A percentile compares a stretch with the other conserved stretches of the same genome.
phyloP scores from a whole-genome alignment of 164 flowering plant species.

The Piper longum region DNA sequence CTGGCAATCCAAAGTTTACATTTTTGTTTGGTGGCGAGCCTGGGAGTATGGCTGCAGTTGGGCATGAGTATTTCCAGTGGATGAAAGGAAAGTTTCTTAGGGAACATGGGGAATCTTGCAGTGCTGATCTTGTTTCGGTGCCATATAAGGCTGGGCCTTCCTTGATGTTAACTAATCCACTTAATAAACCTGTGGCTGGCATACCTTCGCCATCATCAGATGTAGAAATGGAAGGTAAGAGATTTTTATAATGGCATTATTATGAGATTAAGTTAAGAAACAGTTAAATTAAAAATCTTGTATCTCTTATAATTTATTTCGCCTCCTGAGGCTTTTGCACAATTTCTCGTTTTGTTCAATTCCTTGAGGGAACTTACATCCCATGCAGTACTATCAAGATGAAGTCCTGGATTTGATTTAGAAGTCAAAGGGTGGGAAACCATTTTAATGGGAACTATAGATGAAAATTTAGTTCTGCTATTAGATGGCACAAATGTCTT shows the following conservation, averaged over 20 bases:
- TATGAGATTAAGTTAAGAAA: no score
- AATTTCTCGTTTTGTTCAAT: no score
- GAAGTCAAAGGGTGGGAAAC: no score
- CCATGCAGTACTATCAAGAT: no score
- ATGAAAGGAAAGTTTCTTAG: slow-evolving; percentile 25
- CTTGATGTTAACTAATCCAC: slow-evolving; percentile 4
- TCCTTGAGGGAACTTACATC: no score
- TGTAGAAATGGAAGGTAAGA: slow-evolving; percentile 92
- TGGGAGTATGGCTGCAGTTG: slow-evolving; percentile 44
- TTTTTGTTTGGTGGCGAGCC: slow-evolving; percentile 50
- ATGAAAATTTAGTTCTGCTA: no score
- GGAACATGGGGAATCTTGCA: slow-evolving; percentile 10
- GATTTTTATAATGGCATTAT: neutral
- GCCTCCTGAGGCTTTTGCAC: no score
- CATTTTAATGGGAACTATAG: no score
- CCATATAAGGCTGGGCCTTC: slow-evolving; percentile 13
- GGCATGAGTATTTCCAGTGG: slow-evolving; percentile 40
- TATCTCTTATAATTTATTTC: no score
- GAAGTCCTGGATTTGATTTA: no score
- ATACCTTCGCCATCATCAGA: slow-evolving; percentile 69
- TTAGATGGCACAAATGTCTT: no score
- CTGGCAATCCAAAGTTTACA: slow-evolving; percentile 30
- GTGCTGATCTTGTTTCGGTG: slow-evolving; percentile 5
- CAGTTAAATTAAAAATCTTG: neutral
- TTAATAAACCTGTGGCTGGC: slow-evolving; percentile 13